Base-by-base conservation (phyloP, 306 rosid genomes). In the Rosa rugosa region DNA sequence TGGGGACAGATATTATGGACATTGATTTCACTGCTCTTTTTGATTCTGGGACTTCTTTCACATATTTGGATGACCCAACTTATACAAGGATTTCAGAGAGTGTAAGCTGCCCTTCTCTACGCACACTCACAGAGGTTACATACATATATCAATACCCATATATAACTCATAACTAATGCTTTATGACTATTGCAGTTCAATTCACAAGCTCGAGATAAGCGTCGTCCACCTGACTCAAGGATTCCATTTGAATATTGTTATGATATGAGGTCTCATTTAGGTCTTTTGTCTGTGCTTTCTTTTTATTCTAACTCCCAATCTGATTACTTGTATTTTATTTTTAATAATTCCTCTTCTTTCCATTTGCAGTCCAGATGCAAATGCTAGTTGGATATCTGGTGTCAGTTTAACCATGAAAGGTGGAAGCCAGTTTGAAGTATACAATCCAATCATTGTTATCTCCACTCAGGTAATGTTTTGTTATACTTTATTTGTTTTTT, bases 41-140 rank as follows among this genome's bases (percentile, higher is more conserved):
- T 82, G 97, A 94, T 83, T 89, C 97, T 54, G 97, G 99, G 71
- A 92, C 99, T 80, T 94, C 97, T 71, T 94, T 94, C 80, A 91
- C 97, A 31, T 92, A 92, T 84, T 79, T 94, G 90, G 87, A 84
- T 78, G 97, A 92, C 74, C 97, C 99, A 78, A 75, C 81, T 69
- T 92, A 91, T 84, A 72, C 84, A 44, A 88, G 75, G 75, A 86
- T 94, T 77, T 80, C 92, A 69, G 75, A 82, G 76, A 90, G 89
- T 73, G 99, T 92, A 87, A 91, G 99, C 81, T 60, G 16, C 69
- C 80, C 59, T 36, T 69, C 80, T 77, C 63, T 79, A 5, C 12
- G 1, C n/a, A 18, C 17, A 17, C 25, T 16, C 34, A 25, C 8
- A 25, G 23, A 22, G 69, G 70, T 22, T 16, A 54, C 50, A 54